phyloP scores from a whole-genome alignment of 352 stramenopile species.

The Phytopythium mirpurense region DNA sequence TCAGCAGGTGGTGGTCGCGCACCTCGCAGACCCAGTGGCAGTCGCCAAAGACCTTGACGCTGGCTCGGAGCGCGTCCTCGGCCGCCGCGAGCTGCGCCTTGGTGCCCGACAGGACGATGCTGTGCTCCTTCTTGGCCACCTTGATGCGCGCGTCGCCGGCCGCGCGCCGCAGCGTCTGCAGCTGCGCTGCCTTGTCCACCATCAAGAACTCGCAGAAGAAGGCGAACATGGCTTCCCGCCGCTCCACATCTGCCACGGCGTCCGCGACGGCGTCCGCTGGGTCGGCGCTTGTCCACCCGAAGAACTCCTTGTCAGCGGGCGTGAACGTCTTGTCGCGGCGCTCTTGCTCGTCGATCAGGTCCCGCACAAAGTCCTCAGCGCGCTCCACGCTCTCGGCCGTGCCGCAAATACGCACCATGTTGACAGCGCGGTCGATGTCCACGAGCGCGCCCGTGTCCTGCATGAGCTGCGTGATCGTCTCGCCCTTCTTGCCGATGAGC shows the following conservation, averaged over 20 bases:
- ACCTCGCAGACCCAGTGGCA: slow-evolving; percentile 61
- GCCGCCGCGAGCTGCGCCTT: slow-evolving; percentile 59
- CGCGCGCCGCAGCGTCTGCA: slow-evolving; percentile 55
- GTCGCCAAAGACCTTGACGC: slow-evolving; percentile 47
- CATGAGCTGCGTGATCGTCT: slow-evolving; percentile 84
- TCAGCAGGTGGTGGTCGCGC: slow-evolving; percentile 51
- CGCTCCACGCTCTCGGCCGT: slow-evolving; percentile 46
- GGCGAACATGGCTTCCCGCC: slow-evolving; percentile 50
- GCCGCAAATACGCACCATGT: slow-evolving; percentile 58
- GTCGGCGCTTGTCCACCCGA: slow-evolving; percentile 14
- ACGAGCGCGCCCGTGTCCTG: slow-evolving; percentile 66
- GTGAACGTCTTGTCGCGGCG: slow-evolving; percentile 52
- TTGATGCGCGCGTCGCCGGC: slow-evolving; percentile 60
- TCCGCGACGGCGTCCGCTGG: slow-evolving; percentile 5
- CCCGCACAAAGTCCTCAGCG: slow-evolving; percentile 53
- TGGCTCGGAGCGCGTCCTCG: slow-evolving; percentile 53
- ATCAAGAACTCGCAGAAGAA: slow-evolving; percentile 83
- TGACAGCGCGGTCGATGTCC: slow-evolving; percentile 77
- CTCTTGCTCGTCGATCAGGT: slow-evolving; percentile 59
- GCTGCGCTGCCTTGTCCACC: slow-evolving; percentile 63
- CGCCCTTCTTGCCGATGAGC: slow-evolving; percentile 81
- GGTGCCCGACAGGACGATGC: slow-evolving; percentile 60
- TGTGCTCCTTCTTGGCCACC: slow-evolving; percentile 58
- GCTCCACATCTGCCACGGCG: slow-evolving; percentile 2
- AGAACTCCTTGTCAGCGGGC: slow-evolving; percentile 35